Percentiles rank a stretch among this genome's conserved stretches.
Evolutionary conservation across 768 basidiomycete species (phyloP).

Genomic region (Cytidiella melzeri): DNA sequence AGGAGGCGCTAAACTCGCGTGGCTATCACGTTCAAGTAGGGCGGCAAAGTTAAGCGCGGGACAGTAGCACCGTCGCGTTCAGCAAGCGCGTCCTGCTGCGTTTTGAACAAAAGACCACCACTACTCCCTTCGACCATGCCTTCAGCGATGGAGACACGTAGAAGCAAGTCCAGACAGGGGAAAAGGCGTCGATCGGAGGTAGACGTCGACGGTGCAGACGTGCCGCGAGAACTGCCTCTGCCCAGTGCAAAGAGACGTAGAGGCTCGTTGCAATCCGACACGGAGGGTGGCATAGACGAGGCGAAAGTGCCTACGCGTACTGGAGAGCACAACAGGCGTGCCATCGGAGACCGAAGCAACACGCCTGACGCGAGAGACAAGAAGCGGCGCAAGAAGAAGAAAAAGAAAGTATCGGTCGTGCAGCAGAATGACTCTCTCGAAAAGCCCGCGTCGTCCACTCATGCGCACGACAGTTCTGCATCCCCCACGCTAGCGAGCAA

Average conservation of each 20-base stretch:
- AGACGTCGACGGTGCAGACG: background rate
- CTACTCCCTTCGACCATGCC: background rate
- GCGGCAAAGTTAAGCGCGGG: background rate
- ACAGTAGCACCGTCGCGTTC: background rate
- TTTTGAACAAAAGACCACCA: background rate
- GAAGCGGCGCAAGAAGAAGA: constrained; percentile 24
- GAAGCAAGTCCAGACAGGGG: background rate
- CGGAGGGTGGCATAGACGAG: background rate
- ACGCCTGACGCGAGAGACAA: constrained; percentile 14
- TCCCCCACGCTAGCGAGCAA: background rate
- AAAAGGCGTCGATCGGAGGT: background rate
- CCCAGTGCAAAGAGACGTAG: background rate
- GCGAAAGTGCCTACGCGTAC: background rate
- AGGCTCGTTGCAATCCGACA: background rate
- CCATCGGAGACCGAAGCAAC: background rate
- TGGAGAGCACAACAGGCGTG: background rate
- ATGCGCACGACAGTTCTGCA: background rate
- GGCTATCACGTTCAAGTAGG: too few relatives aligned
- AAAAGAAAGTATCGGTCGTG: constrained; percentile 20
- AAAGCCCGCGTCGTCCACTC: background rate
- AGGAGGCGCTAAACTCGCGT: too few relatives aligned
- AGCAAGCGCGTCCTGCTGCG: background rate
- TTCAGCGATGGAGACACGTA: background rate
- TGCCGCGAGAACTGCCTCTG: background rate
- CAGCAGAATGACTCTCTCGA: background rate